Evolutionary conservation across 108 stramenopile species (phyloP).

Genomic region (Schizochytrium sp.): DNA sequence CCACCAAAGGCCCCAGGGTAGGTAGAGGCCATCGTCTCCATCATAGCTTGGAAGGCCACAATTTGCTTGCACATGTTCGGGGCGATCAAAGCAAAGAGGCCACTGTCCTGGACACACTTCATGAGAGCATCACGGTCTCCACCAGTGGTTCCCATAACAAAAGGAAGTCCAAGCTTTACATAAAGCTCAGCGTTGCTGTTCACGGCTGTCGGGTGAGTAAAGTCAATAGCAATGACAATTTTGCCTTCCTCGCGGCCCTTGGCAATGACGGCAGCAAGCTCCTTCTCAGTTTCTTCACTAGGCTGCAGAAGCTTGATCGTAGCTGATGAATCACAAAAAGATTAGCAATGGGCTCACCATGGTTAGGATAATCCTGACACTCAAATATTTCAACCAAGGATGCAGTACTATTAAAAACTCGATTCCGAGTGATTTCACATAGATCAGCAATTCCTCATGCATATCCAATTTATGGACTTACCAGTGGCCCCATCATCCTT

Average conservation of each 20-base stretch:
- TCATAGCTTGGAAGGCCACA: conserved; percentile 95
- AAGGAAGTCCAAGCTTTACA: conserved; percentile 83
- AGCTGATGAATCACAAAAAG: conserved; percentile 75
- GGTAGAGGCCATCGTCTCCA: conserved; percentile 87
- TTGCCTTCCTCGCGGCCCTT: conserved; percentile 74
- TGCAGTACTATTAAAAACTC: background rate
- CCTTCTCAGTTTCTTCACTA: conserved; percentile 56
- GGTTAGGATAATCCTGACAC: background rate
- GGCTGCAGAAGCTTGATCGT: conserved; percentile 77
- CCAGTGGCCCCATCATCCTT: conserved; percentile 67
- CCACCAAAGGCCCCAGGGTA: conserved; percentile 93
- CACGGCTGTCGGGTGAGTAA: conserved; percentile 95
- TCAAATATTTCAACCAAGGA: background rate
- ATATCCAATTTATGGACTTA: background rate
- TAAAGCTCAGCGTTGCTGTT: conserved; percentile 91
- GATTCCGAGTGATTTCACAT: background rate
- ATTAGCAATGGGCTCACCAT: background rate
- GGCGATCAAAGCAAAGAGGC: conserved; percentile 93
- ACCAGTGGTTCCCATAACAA: conserved; percentile 96
- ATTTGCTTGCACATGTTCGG: conserved; percentile 99
- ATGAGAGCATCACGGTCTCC: conserved; percentile 87
- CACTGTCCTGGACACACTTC: conserved; percentile 70
- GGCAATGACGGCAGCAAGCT: conserved; percentile 66
- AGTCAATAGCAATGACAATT: conserved; percentile 91
- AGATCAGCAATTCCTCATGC: background rate